Evolutionary conservation across 2,329 filamentous ascomycete species (phyloP), one percentile per base, ranked within the genome.

Genomic region (Aschersonia sp.): DNA sequence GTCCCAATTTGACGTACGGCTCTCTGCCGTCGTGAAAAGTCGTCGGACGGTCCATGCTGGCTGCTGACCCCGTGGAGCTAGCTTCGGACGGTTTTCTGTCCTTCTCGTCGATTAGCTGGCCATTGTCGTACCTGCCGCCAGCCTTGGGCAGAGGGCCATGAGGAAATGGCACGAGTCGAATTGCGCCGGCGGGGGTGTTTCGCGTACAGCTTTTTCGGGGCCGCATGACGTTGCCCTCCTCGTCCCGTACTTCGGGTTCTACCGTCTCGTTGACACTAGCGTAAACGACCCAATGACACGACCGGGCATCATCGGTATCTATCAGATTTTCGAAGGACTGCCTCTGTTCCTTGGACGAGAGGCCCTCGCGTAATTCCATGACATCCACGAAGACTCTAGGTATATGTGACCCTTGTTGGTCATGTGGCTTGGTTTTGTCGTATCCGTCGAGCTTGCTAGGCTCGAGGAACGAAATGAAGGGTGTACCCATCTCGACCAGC

Each of bases 251-350:
- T 59, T 73, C 70, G 5, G 61, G 59, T 49, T 64, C 62, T 43
- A 66, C 63, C 4, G 61, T 65, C 45, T 64, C 68, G 47, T 74
- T 73, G 48, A 83, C 72, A 12, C 73, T 79, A 44, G 79, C 78
- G 63, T 94, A 95, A n/a, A 82, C 71, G 32, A 95, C 82, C 84
- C 87, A 95, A 64, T 95, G 88, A 66, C 82, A 90, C 54, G 79
- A 82, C 37, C 85, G 76, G 1, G 73, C 54, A 62, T 97, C 90
- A 60, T 95, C 87, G 1, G 72, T 67, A 67, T 95, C 90, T 53
- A 87, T 74, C 62, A 97, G 89, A 53, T 79, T 77, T 39, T 83
- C 78, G 1, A 79, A 63, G 0, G 75, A 70, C 11, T 79, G 67
- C 0, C 63, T 55, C 56, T 83, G 79, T 56, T 83, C 80, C 6